phyloP scores from a whole-genome alignment of 2,329 filamentous ascomycete genomes.

The Arthrinium puccinioides region DNA sequence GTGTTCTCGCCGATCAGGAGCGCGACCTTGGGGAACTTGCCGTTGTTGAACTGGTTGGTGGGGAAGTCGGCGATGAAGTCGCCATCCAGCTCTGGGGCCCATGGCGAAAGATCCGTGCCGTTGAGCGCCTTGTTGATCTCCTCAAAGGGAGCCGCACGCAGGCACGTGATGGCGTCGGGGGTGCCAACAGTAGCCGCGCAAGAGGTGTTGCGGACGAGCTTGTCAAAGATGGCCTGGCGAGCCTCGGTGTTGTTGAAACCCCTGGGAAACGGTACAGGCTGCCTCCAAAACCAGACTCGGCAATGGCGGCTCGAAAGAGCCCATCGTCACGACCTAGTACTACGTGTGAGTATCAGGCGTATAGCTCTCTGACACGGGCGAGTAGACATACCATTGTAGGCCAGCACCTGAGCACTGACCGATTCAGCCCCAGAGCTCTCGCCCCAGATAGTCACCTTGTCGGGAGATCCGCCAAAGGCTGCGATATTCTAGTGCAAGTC shows the following conservation, averaged over 20 bases:
- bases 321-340: conserved; percentile 19
- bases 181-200: conserved; percentile 18
- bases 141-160: conserved; percentile 20
- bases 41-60: conserved; percentile 12
- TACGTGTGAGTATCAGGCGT: not conserved
- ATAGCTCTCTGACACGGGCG: not conserved
- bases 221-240: conserved; percentile 20
- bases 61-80: conserved; percentile 19
- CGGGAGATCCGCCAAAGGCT: conserved; percentile 29
- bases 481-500: too few species aligned
- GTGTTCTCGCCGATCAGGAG: conserved; percentile 22
- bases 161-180: conserved; percentile 15
- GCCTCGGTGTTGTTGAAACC: conserved; percentile 19
- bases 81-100: conserved; percentile 18
- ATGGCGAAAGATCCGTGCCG: conserved; percentile 9
- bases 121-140: conserved; percentile 14
- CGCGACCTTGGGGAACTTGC: conserved; percentile 20
- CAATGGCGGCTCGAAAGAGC: conserved; percentile 11
- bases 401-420: conserved; percentile 33
- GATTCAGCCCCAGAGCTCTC: conserved; percentile 37
- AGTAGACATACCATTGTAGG: conserved; percentile 25
- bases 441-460: conserved; percentile 36
- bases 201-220: conserved; percentile 16
- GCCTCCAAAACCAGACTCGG: conserved; percentile 36
- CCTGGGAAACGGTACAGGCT: conserved; percentile 19